phyloP scores from a whole-genome alignment of 306 rosid genomes.

The Vigna unguiculata region DNA sequence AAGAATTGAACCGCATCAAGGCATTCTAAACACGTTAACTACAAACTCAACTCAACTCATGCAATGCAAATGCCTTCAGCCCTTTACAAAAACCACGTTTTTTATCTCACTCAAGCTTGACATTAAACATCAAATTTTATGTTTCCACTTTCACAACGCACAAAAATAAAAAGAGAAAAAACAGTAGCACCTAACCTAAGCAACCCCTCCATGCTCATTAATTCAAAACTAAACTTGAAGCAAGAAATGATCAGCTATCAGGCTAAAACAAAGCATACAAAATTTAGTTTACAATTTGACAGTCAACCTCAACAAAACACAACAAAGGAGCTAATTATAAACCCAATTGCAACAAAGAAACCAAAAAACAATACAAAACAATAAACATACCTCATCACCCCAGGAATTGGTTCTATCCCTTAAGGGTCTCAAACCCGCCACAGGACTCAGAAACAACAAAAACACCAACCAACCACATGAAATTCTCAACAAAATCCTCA shows the following conservation, averaged over 20 bases:
- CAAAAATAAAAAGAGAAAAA: conserved; percentile 2
- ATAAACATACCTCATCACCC: conserved; percentile 90
- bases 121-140: conserved; percentile 28
- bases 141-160: conserved; percentile 20
- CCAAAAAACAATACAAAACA: conserved; percentile 14
- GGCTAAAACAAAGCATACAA: neutral
- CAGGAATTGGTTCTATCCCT: conserved; percentile 88
- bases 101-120: neutral
- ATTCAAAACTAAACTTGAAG: neutral
- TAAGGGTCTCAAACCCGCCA: conserved; percentile 80
- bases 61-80: conserved; percentile 26
- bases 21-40: conserved; percentile 15
- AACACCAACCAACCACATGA: conserved; percentile 55
- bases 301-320: neutral
- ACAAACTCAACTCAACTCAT: conserved; percentile 5
- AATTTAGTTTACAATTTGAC: conserved; percentile 6
- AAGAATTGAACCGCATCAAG: neutral
- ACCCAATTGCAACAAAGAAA: neutral
- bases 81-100: conserved; percentile 35
- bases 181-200: neutral
- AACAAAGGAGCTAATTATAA: neutral
- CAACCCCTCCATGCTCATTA: neutral
- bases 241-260: neutral
- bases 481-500: conserved; percentile 49
- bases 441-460: conserved; percentile 64